Evolutionary conservation across 1,139 yeast species (phyloP).

Genomic region (Pichia sp.): DNA sequence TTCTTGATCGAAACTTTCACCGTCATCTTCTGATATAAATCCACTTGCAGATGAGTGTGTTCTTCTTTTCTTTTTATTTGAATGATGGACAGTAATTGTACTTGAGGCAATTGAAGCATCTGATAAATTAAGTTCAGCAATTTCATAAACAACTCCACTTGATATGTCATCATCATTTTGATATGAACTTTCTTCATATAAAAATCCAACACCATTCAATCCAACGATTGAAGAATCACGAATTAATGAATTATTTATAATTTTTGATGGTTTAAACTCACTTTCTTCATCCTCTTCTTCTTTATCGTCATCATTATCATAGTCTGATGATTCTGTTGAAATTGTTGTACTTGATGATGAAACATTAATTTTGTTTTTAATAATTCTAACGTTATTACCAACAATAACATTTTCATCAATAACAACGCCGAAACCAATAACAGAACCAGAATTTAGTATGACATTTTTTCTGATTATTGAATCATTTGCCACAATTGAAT

Average conservation of each 20-base stretch:
- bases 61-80: conserved; percentile 34
- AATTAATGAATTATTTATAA: not conserved
- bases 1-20: conserved; percentile 79
- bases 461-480: conserved; percentile 50
- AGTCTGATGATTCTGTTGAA: conserved; percentile 9
- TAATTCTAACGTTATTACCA: conserved; percentile 46
- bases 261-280: not conserved
- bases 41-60: conserved; percentile 40
- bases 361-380: conserved; percentile 40
- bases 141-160: conserved; percentile 47
- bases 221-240: conserved; percentile 28
- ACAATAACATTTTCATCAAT: conserved; percentile 48
- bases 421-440: conserved; percentile 69
- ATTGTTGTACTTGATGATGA: conserved; percentile 8
- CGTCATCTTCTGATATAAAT: conserved; percentile 40
- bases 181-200: conserved; percentile 34
- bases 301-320: conserved; percentile 11
- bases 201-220: conserved; percentile 29
- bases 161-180: conserved; percentile 25
- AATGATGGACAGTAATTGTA: conserved; percentile 33
- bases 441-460: conserved; percentile 56
- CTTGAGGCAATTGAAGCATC: conserved; percentile 73
- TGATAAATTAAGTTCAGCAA: conserved; percentile 61
- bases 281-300: conserved; percentile 9
- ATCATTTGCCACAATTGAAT: conserved; percentile 63